These are phyloP conservation scores for Yarrowia deformans DNA, from an alignment of 805 yeast genomes.

Conservation along the genomic window DNA sequence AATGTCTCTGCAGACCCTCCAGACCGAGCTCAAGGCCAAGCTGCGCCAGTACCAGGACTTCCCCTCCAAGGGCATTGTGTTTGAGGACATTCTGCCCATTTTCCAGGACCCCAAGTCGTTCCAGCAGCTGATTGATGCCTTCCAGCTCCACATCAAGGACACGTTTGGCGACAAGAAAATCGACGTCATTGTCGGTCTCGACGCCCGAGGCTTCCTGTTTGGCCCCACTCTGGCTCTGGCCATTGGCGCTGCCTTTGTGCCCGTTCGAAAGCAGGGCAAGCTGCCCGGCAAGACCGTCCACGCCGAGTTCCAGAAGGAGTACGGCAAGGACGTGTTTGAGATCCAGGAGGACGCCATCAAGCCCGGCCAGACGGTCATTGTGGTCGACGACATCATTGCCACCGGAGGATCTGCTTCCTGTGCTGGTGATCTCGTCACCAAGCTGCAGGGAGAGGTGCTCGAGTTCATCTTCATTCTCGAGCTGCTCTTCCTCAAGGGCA, in stretches of 20 bases:
- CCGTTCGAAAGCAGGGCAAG: constrained; percentile 94
- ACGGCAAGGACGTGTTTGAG: constrained; percentile 88
- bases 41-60: constrained; percentile 85
- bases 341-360: constrained; percentile 85
- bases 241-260: constrained; percentile 87
- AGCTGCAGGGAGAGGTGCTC: constrained; percentile 71
- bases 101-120: constrained; percentile 83
- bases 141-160: constrained; percentile 72
- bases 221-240: constrained; percentile 96
- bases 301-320: constrained; percentile 86
- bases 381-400: constrained; percentile 96
- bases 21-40: constrained; percentile 46
- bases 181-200: constrained; percentile 92
- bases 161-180: constrained; percentile 62
- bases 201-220: constrained; percentile 94
- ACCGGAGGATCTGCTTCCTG: constrained; percentile 97
- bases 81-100: constrained; percentile 96
- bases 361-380: constrained; percentile 77
- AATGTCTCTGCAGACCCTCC: constrained; percentile 41
- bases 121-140: constrained; percentile 80
- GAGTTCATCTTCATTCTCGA: constrained; percentile 93
- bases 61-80: constrained; percentile 89
- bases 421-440: constrained; percentile 82
- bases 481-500: constrained; percentile 91
- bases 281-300: constrained; percentile 82